phyloP scores from a whole-genome alignment of 768 basidiomycete genomes.

The Tephrocybe sp. region DNA sequence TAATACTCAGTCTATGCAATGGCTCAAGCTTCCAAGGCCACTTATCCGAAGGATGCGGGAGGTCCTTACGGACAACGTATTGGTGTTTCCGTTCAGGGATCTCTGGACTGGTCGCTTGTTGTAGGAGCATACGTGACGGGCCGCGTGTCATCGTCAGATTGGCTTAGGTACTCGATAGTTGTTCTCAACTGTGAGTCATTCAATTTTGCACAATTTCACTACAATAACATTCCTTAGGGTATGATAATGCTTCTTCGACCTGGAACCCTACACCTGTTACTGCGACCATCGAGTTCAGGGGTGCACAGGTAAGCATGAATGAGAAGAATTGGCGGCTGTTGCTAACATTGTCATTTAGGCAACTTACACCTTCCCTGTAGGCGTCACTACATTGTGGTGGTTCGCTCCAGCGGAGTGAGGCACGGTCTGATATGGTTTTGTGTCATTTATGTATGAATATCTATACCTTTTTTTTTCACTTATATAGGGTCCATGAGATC shows the following conservation, averaged over 20 bases:
- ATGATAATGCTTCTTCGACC: conserved; percentile 42
- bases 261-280: conserved; percentile 55
- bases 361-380: conserved; percentile 75
- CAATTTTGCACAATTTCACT: neutral
- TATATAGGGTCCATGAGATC: no score
- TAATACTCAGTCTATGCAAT: conserved; percentile 56
- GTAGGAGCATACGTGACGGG: conserved; percentile 66
- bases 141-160: conserved; percentile 51
- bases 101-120: conserved; percentile 52
- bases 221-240: conserved; percentile 27
- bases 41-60: conserved; percentile 62
- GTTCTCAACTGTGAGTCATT: conserved; percentile 61
- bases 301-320: conserved; percentile 22
- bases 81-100: conserved; percentile 58
- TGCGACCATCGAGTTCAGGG: conserved; percentile 64
- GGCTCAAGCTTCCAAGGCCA: conserved; percentile 74
- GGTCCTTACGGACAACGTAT: conserved; percentile 72
- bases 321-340: no score
- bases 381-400: conserved; percentile 60
- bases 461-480: no score
- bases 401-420: conserved; percentile 25
- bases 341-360: conserved; percentile 34
- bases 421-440: no score
- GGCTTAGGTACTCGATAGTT: conserved; percentile 65
- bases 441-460: no score